These are phyloP conservation scores for Dorcoceras hygrometricum DNA, from an alignment of 257 asterid genomes.

Conservation along the genomic window DNA sequence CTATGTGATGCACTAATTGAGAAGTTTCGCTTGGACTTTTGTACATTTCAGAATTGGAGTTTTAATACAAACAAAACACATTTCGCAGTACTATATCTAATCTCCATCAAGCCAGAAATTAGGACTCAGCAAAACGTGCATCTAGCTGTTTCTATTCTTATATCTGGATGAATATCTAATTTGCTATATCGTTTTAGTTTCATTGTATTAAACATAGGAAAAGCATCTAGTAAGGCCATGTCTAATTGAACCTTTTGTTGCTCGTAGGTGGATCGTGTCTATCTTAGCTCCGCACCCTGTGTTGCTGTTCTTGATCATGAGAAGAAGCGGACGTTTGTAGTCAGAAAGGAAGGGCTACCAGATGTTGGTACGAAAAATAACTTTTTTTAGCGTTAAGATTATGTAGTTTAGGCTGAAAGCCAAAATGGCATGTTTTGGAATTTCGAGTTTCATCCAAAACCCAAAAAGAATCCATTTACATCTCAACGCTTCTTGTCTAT, in stretches of 20 bases:
- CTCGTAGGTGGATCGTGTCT: conserved; percentile 76
- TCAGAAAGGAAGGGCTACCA: conserved; percentile 83
- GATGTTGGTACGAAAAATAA: conserved; percentile 58
- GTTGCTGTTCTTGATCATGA: conserved; percentile 87
- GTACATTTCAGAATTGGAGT: no score
- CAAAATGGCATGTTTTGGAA: not conserved
- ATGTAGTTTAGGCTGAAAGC: no score
- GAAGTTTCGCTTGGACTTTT: no score
- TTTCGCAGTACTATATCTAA: no score
- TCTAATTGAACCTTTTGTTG: not conserved
- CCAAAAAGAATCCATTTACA: not conserved
- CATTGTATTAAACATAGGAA: not conserved
- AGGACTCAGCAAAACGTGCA: not conserved
- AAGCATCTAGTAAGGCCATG: not conserved
- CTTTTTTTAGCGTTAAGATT: no score
- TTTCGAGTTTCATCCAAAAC: not conserved
- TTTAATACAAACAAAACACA: no score
- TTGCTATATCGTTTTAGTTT: no score
- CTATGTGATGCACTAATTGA: no score
- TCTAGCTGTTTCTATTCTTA: not conserved
- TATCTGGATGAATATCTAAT: not conserved
- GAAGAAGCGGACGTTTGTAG: conserved; percentile 72
- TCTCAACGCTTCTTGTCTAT: not conserved
- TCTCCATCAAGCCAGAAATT: no score
- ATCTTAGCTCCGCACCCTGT: conserved; percentile 63